Percentiles rank a stretch among this genome's conserved stretches.
These are phyloP conservation scores for Angophora floribunda DNA, from an alignment of 345 rosid species.

Conservation along the genomic window DNA sequence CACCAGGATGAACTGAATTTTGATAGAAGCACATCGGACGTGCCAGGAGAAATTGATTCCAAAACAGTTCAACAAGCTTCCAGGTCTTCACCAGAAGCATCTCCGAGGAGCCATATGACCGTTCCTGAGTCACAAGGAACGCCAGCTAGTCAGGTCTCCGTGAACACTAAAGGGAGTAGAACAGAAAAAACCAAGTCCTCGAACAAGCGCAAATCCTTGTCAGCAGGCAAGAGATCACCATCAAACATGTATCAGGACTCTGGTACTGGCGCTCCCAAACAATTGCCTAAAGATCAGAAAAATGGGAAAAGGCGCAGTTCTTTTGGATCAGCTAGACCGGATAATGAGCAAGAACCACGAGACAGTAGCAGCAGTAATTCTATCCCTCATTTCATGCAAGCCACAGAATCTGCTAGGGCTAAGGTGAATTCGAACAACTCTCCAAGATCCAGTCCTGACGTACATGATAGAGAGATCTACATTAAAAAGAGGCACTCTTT, in stretches of 20 bases:
- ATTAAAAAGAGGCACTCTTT: conserved; percentile 84
- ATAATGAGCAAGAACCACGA: conserved; percentile 60
- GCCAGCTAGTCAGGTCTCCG: conserved; percentile 75
- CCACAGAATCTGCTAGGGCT: conserved; percentile 87
- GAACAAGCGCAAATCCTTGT: conserved; percentile 46
- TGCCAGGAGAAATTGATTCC: conserved; percentile 12
- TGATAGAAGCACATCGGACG: conserved; percentile 25
- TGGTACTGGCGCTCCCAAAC: conserved; percentile 33
- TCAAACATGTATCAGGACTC: conserved; percentile 45
- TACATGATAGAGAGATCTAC: conserved; percentile 63
- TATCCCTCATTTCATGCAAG: conserved; percentile 95
- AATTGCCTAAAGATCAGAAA: conserved; percentile 52
- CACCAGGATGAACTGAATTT: conserved; percentile 10
- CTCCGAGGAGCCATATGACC: conserved; percentile 51
- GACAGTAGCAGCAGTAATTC: conserved; percentile 61
- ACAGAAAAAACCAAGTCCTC: conserved; percentile 37
- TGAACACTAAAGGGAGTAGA: conserved; percentile 37
- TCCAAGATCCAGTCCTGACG: conserved; percentile 92
- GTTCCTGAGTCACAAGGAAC: conserved; percentile 75
- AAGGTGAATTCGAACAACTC: conserved; percentile 72
- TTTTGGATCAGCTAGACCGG: conserved; percentile 41
- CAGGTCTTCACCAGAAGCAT: conserved; percentile 45
- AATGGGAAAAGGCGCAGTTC: conserved; percentile 61
- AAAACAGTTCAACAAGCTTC: conserved; percentile 29
- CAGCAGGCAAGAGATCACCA: conserved; percentile 48